phyloP scores from a whole-genome alignment of 225 moss, liverwort and hornwort species.

The Polytrichum commune region DNA sequence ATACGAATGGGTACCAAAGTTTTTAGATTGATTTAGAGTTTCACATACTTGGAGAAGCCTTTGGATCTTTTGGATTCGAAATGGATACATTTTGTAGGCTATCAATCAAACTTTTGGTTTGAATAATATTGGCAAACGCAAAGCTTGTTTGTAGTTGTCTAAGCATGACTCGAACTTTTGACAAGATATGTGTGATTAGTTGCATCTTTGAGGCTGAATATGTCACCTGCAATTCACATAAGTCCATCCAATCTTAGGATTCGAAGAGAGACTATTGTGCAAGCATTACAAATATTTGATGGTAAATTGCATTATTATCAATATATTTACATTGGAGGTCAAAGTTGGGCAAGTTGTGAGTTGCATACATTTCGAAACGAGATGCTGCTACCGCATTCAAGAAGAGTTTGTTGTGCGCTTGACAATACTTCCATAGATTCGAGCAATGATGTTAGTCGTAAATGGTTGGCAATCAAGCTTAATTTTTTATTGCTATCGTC shows the following conservation, averaged over 20 bases:
- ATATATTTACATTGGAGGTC: background rate
- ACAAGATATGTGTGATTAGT: conserved; percentile 14
- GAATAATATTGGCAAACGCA: conserved; percentile 1
- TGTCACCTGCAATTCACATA: conserved; percentile 21
- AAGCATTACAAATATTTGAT: background rate
- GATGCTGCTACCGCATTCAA: conserved; percentile 19
- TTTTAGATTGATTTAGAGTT: background rate
- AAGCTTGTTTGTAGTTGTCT: conserved; percentile 16
- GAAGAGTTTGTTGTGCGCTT: conserved; percentile 24
- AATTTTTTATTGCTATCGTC: conserved; percentile 25
- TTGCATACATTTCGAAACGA: conserved; percentile 20
- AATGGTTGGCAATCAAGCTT: conserved; percentile 18
- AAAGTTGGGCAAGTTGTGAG: background rate
- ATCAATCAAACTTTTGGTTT: background rate
- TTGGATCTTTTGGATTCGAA: background rate
- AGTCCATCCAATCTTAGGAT: background rate
- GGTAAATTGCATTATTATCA: background rate
- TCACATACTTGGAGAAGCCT: conserved; percentile 25
- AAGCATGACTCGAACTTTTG: conserved; percentile 25
- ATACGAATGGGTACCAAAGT: background rate
- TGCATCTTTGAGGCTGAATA: conserved; percentile 17
- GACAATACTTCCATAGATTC: conserved; percentile 18
- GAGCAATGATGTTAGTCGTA: background rate
- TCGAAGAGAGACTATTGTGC: background rate
- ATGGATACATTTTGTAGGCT: background rate